phyloP scores from a whole-genome alignment of 2,329 filamentous ascomycete genomes.

The Thyridium curvatum region DNA sequence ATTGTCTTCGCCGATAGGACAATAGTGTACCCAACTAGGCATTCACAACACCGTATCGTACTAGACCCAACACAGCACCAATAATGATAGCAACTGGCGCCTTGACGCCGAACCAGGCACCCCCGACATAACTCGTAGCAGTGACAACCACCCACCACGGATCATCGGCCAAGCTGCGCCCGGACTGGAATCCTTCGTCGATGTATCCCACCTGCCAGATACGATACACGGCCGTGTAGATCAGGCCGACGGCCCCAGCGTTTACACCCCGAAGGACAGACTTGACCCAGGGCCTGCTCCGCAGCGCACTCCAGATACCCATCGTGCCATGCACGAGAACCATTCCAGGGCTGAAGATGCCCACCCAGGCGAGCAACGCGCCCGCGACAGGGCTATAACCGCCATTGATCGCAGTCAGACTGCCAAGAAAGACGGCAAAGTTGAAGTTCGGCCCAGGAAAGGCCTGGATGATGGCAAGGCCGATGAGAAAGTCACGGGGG shows the following conservation, averaged over 20 bases:
- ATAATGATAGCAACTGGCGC: slow-evolving; percentile 36
- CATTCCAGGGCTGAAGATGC: slow-evolving; percentile 46
- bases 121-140: slow-evolving; percentile 36
- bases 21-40: neutral
- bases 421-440: slow-evolving; percentile 53
- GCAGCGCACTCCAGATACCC: slow-evolving; percentile 48
- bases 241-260: slow-evolving; percentile 52
- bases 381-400: slow-evolving; percentile 33
- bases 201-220: slow-evolving; percentile 58
- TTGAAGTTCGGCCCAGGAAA: slow-evolving; percentile 39
- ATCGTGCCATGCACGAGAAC: slow-evolving; percentile 42
- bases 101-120: slow-evolving; percentile 38
- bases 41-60: slow-evolving; percentile 36
- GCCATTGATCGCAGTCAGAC: slow-evolving; percentile 34
- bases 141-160: slow-evolving; percentile 60
- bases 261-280: slow-evolving; percentile 49
- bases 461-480: slow-evolving; percentile 64
- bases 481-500: slow-evolving; percentile 64
- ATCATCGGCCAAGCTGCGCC: slow-evolving; percentile 48
- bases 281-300: slow-evolving; percentile 38
- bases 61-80: slow-evolving; percentile 38
- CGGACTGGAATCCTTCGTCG: slow-evolving; percentile 37
- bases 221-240: slow-evolving; percentile 59
- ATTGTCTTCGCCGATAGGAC: no score
- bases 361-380: slow-evolving; percentile 43